These are phyloP conservation scores for Thraustochytrium striatum DNA, from an alignment of 352 stramenopile genomes.

Conservation along the genomic window DNA sequence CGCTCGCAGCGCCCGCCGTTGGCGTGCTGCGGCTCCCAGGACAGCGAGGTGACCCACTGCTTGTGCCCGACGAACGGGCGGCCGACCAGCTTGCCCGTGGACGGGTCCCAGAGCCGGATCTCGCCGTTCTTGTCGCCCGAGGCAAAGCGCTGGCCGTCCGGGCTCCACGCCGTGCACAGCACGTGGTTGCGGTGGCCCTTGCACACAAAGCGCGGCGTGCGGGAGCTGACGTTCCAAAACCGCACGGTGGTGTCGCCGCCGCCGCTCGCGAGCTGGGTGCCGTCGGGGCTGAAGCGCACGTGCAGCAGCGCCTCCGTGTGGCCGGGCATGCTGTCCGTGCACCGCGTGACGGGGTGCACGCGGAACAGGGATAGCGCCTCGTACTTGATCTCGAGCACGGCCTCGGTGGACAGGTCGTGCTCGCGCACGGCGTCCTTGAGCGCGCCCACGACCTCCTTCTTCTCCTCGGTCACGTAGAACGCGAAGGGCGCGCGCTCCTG, in stretches of 20 bases:
- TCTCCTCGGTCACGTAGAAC: slow-evolving; percentile 72
- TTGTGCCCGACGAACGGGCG: slow-evolving; percentile 86
- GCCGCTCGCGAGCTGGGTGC: slow-evolving; percentile 87
- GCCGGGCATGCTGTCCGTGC: slow-evolving; percentile 93
- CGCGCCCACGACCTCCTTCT: slow-evolving; percentile 72
- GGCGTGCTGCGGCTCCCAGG: slow-evolving; percentile 94
- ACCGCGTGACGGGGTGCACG: slow-evolving; percentile 83
- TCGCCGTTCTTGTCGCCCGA: slow-evolving; percentile 92
- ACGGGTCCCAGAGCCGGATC: slow-evolving; percentile 93
- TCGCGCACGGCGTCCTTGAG: slow-evolving; percentile 72
- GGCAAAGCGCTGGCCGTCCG: slow-evolving; percentile 87
- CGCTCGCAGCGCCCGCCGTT: slow-evolving; percentile 57
- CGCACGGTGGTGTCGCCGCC: slow-evolving; percentile 95
- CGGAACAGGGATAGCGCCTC: slow-evolving; percentile 92
- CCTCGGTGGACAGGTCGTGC: slow-evolving; percentile 70
- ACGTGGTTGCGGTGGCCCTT: slow-evolving; percentile 95
- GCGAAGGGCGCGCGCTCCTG: slow-evolving; percentile 71
- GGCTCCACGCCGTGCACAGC: slow-evolving; percentile 95
- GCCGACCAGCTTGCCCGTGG: slow-evolving; percentile 75
- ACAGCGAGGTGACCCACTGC: slow-evolving; percentile 94
- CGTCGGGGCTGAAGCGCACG: slow-evolving; percentile 90
- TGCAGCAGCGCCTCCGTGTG: slow-evolving; percentile 98
- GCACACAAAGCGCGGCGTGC: slow-evolving; percentile 90
- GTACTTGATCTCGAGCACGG: slow-evolving; percentile 87
- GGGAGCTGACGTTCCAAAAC: slow-evolving; percentile 99